These are phyloP conservation scores for Pleurotus eryngii DNA, from an alignment of 768 basidiomycete genomes.

Conservation along the genomic window DNA sequence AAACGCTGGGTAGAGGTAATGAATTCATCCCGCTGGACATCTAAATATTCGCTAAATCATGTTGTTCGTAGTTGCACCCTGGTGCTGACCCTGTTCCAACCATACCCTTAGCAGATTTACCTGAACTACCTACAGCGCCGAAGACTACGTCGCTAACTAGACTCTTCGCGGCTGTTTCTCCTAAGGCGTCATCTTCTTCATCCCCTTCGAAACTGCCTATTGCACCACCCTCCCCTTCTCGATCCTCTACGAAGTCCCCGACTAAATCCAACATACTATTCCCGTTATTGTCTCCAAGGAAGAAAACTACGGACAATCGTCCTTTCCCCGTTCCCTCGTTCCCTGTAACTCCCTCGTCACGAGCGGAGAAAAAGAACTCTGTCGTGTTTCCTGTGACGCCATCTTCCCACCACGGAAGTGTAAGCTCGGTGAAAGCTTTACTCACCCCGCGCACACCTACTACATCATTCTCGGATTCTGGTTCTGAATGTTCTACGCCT, in stretches of 20 bases:
- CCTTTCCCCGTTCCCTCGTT: slow-evolving; percentile 32
- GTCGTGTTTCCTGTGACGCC: slow-evolving; percentile 65
- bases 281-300: slow-evolving; percentile 38
- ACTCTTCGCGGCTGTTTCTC: slow-evolving; percentile 69
- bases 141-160: slow-evolving; percentile 71
- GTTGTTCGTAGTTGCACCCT: slow-evolving; percentile 45
- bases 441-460: slow-evolving; percentile 46
- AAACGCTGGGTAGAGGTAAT: slow-evolving; percentile 62
- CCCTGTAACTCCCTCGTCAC: slow-evolving; percentile 1
- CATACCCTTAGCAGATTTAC: slow-evolving; percentile 65
- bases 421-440: slow-evolving; percentile 19
- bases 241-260: slow-evolving; percentile 35
- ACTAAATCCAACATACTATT: slow-evolving; percentile 42
- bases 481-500: slow-evolving; percentile 61
- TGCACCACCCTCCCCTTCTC: slow-evolving; percentile 37
- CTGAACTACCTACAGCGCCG: slow-evolving; percentile 44
- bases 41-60: neutral
- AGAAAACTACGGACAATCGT: slow-evolving; percentile 46
- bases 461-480: slow-evolving; percentile 27
- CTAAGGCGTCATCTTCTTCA: slow-evolving; percentile 52
- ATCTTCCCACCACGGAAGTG: slow-evolving; percentile 41
- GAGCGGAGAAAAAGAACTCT: slow-evolving; percentile 22
- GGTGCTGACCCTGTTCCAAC: slow-evolving; percentile 42
- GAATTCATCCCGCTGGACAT: neutral
- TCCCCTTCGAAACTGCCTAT: slow-evolving; percentile 22